Percentiles rank a stretch among this genome's conserved stretches.
Conservation (phyloP, 2,329 filamentous ascomycete genomes). For the Venturia pyrina region DNA sequence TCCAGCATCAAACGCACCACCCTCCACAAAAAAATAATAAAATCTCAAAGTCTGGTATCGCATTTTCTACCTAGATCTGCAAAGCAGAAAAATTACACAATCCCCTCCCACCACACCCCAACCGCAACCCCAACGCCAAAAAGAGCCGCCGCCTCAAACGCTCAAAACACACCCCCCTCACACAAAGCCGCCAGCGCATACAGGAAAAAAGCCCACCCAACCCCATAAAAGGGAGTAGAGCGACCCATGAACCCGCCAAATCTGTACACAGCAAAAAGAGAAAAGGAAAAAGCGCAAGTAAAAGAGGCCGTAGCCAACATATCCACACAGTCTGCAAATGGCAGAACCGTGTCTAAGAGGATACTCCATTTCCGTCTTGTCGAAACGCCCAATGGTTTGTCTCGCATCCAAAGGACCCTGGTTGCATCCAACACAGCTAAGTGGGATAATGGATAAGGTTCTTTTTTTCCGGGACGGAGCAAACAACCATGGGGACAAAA, state of each 20-base stretch:
- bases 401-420: background rate
- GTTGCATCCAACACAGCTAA: background rate
- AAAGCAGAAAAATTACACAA: conserved; percentile 6
- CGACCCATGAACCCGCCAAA: no score
- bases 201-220: background rate
- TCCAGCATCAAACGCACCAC: background rate
- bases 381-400: background rate
- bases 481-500: background rate
- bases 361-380: background rate
- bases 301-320: background rate
- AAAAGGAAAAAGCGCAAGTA: background rate
- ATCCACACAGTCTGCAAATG: background rate
- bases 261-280: background rate
- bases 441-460: background rate
- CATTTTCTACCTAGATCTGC: conserved; percentile 6
- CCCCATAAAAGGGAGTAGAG: background rate
- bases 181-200: background rate
- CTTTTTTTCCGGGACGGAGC: background rate
- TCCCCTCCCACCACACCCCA: background rate
- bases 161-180: background rate
- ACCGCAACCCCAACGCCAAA: background rate
- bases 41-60: conserved; percentile 4
- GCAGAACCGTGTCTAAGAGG: background rate
- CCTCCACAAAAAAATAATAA: background rate
- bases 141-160: background rate